Base-by-base conservation (phyloP, 768 basidiomycete species). In the Astraeus odoratus region DNA sequence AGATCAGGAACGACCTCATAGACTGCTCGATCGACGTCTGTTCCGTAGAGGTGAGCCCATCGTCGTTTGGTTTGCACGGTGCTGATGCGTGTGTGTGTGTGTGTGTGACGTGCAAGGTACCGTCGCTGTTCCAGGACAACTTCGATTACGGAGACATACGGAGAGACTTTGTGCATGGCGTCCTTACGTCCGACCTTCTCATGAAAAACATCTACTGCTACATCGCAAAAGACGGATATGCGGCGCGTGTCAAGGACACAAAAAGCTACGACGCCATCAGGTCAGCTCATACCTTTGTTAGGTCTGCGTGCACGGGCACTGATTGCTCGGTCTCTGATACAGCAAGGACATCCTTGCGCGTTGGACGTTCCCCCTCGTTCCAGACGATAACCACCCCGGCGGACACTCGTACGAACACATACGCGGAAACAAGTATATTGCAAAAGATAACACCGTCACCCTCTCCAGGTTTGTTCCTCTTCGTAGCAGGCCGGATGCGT, bases 101-200 rank as follows among this genome's bases (percentile, higher is more conserved):
- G 12, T 55, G n/a, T n/a, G n/a, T n/a, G n/a, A n/a, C n/a, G n/a
- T n/a, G n/a, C n/a, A n/a, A 96, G 86, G 88, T 98, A 29, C 93
- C 92, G 1, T 94, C 94, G 1, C 63, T 97, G 4, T 99, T 98
- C 69, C 92, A 94, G 61, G 96, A 98, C 67, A 98, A 98, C 67
- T 99, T 99, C 58, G 96, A 98, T 67, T 97, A 94, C 58, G 80
- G 82, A 12, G 91, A 94, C 66, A 76, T 98, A 49, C 81, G 93
- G 46, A 74, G 80, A 52, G 92, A 98, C 66, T 96, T 99, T 57
- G 86, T 97, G 13, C 88, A 89, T 58, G 95, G 95, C 15, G 78
- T 99, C 38, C 73, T 99, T 52, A 95, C 90, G 0, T 94, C 91
- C 12, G 96, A 99, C 64, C 64, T 98, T 27, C 74, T 97, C 34